Base-by-base conservation (phyloP, 1,284 basidiomycete genomes). In the Apiotrichum akiyoshidainum region DNA sequence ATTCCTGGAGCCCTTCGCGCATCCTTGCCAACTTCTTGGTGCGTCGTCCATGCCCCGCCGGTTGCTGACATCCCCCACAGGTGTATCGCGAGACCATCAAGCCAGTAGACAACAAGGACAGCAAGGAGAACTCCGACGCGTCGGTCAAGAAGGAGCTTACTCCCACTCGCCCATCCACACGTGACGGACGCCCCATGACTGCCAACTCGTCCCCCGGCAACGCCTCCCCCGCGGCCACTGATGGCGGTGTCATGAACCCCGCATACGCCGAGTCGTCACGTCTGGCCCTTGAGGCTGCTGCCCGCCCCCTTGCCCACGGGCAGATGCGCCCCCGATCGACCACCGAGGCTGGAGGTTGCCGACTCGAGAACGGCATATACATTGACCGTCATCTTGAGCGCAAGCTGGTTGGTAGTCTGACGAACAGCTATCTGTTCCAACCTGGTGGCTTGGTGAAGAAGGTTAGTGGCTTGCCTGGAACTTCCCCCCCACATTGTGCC, bases 11-110 rank as follows among this genome's bases (percentile, higher is more conserved):
- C 66, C 82, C 82, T 2, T 75, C 71, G 61, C 67, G 75, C 46
- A 79, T 97, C 46, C 81, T 97, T 48, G 91, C 90, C 71, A 98
- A 98, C 79, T 98, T 97, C 74, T 81, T 98, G 39, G 82, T 82
- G 54, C 67, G 80, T 31, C 3, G 3, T 7, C 26, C 76, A 53
- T 19, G 13, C 19, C 10, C 22, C 7, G 7, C 19, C 22, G 7
- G 8, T 21, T 12, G 10, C 2, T 6, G 12, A 21, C 52, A 51
- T 21, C 50, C 12, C 3, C 17, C 39, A 5, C 49, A 81, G 72
- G 85, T 95, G 58, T 96, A 96, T 78, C 86, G 92, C 61, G 92
- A 95, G 78, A 92, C 90, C 2, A 89, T 92, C 77, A 91, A 90
- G 79, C 82, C 68, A n/a, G 44, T 67, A 11, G 65, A 67, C 26